Percentiles rank a stretch among this genome's conserved stretches.
Evolutionary conservation across 1,284 basidiomycete species (phyloP).

Genomic region (Porodaedalea pini): DNA sequence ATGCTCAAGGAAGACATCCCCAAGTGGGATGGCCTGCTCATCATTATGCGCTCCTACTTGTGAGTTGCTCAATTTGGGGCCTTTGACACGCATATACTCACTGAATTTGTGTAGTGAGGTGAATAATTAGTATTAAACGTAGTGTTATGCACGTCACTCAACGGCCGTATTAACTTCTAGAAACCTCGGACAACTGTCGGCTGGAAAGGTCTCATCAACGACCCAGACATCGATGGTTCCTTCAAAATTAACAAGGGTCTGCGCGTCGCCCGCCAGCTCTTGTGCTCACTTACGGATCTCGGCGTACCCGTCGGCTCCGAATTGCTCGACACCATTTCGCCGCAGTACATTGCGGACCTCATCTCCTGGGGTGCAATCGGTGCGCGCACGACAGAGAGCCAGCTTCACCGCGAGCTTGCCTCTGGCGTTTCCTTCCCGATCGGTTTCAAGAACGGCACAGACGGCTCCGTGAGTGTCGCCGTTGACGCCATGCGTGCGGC

Average conservation of each 20-base stretch:
- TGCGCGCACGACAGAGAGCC: constrained; percentile 92
- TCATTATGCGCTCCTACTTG: constrained; percentile 98
- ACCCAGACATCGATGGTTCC: constrained; percentile 89
- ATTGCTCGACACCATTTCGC: constrained; percentile 91
- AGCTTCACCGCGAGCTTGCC: constrained; percentile 90
- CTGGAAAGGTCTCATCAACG: constrained; percentile 88
- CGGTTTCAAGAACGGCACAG: constrained; percentile 99
- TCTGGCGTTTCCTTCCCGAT: constrained; percentile 88
- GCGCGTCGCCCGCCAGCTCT: constrained; percentile 80
- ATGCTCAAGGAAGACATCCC: constrained; percentile 71
- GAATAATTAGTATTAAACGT: constrained; percentile 23
- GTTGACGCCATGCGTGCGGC: constrained; percentile 96
- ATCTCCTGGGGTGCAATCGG: constrained; percentile 98
- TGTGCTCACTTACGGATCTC: constrained; percentile 84
- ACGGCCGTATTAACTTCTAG: constrained; percentile 31
- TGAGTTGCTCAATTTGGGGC: constrained; percentile 34
- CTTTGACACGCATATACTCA: background rate
- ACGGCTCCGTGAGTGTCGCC: constrained; percentile 81
- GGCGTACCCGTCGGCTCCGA: constrained; percentile 95
- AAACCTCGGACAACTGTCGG: constrained; percentile 88
- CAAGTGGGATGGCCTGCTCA: constrained; percentile 74
- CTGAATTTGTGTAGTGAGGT: constrained; percentile 15
- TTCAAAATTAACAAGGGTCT: constrained; percentile 98
- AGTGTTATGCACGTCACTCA: constrained; percentile 20
- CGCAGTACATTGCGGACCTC: constrained; percentile 77